Evolutionary conservation across 1,284 basidiomycete species (phyloP), one percentile per base, ranked within the genome.

Genomic region (Pseudozyma sp.): DNA sequence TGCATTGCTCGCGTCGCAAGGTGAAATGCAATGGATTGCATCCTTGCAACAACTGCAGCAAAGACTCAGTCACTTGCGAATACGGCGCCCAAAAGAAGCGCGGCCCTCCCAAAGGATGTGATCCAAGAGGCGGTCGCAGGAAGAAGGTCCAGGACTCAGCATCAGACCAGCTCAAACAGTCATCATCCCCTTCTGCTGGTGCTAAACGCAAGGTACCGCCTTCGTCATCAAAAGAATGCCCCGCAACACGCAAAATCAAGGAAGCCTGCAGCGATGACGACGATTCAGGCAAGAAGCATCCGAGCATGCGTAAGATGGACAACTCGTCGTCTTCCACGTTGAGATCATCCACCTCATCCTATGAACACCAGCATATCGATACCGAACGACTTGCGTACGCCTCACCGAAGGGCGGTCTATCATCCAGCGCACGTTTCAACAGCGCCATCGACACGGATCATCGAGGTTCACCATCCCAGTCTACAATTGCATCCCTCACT

Each of bases 71-170:
- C 21, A 11, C 34, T 18, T 76, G 73, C 69, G 64, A 68, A 36
- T 76, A 71, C 35, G 64, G 60, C 16, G 64, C 56, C 44, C 73
- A 60, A 34, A 76, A 66, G 61, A 76, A 76, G 55, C 68, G 73
- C 11, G 73, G 73, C 10, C 73, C 73, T 7, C 73, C 73, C 5
- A 76, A 76, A 42, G 73, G 73, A 31, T 71, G 69, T 42, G 64
- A 71, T 19, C 60, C 73, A 18, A 51, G 60, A 39, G 73, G 73
- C 19, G 73, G 73, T 25, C 60, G 70, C 19, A 76, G 52, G 56
- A 76, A 68, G 38, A 76, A 62, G 59, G 34, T 55, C 1, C 34
- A 14, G 12, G 50, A 53, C 7, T 21, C 52, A 14, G 40, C 63
- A 11, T 18, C 52, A 8, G 21, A 59, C 21, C 38, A 43, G 9